These are phyloP conservation scores for Trichaptum fuscoviolaceum DNA, from an alignment of 768 basidiomycete genomes.

Conservation along the genomic window DNA sequence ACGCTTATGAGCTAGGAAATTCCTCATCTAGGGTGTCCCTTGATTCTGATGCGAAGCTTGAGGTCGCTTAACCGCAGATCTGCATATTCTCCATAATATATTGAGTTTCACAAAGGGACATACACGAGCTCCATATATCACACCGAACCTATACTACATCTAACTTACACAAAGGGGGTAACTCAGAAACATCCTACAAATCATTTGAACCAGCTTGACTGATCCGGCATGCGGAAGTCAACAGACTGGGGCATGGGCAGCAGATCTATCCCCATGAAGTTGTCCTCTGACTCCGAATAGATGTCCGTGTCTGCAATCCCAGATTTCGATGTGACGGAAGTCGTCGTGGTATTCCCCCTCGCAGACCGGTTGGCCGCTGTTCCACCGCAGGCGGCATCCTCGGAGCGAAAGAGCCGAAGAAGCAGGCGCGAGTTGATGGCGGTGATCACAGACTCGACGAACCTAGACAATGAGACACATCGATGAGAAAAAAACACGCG, in stretches of 20 bases:
- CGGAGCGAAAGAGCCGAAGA: background rate
- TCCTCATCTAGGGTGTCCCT: background rate
- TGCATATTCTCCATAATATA: background rate
- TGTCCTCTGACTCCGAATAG: background rate
- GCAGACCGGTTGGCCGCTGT: background rate
- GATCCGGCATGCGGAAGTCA: background rate
- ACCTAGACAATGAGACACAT: background rate
- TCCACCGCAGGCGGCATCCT: background rate
- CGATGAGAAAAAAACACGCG: background rate
- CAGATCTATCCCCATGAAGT: background rate
- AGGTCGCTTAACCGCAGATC: background rate
- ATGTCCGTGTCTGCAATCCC: background rate
- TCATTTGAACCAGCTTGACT: background rate
- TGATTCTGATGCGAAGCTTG: background rate
- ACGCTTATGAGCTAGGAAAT: background rate
- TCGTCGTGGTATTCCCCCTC: background rate
- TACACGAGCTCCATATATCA: background rate
- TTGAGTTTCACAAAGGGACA: background rate
- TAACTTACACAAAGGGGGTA: background rate
- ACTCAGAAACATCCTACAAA: background rate
- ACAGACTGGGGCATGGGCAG: background rate
- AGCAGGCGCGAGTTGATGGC: background rate
- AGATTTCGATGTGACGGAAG: background rate
- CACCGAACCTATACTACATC: background rate
- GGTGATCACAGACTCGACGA: background rate